These are phyloP conservation scores for Dichotomocladium elegans DNA, from an alignment of 371 early-diverging fungal genomes.

Conservation along the genomic window DNA sequence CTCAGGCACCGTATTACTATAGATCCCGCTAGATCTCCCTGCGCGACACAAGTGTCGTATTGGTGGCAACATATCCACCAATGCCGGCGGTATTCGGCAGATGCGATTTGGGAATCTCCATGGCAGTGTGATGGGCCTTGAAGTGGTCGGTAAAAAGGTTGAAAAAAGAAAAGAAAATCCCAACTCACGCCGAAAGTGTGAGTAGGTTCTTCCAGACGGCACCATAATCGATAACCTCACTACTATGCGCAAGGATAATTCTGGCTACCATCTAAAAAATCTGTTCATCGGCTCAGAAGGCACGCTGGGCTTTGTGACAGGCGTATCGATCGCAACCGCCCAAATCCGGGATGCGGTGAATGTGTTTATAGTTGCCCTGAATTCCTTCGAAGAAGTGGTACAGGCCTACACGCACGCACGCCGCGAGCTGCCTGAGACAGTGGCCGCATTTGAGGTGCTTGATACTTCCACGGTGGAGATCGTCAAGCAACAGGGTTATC, in stretches of 20 bases:
- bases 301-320: constrained; percentile 91
- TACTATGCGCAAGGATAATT: constrained; percentile 82
- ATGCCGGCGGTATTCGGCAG: constrained; percentile 92
- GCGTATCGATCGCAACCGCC: constrained; percentile 72
- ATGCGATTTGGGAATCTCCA: constrained; percentile 91
- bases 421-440: constrained; percentile 72
- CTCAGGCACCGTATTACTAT: constrained; percentile 3
- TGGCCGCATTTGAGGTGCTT: constrained; percentile 94
- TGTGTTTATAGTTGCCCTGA: constrained; percentile 72
- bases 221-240: constrained; percentile 78
- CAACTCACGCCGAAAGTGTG: not conserved
- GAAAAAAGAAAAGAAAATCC: not conserved
- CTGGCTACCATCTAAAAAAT: constrained; percentile 93
- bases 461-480: constrained; percentile 64
- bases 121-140: constrained; percentile 84
- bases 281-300: constrained; percentile 96
- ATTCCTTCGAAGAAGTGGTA: constrained; percentile 64
- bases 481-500: constrained; percentile 52
- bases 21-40: constrained; percentile 91
- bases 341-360: constrained; percentile 41
- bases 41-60: constrained; percentile 85
- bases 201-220: constrained; percentile 83
- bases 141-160: constrained; percentile 50
- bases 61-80: constrained; percentile 95
- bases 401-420: constrained; percentile 65